These are phyloP conservation scores for Diddensiella transvaalensis DNA, from an alignment of 805 yeast species.

Conservation along the genomic window DNA sequence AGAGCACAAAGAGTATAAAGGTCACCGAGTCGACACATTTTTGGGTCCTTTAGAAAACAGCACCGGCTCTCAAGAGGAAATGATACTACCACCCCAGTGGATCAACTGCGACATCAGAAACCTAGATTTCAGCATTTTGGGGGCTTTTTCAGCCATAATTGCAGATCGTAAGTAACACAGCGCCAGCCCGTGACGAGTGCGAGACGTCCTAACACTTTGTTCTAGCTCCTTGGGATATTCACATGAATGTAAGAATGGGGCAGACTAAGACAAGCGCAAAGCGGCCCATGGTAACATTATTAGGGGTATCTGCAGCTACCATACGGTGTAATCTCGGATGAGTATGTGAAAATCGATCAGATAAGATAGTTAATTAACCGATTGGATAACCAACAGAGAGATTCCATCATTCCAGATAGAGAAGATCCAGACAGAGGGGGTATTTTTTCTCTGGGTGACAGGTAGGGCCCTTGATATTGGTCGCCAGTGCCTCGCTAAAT, in stretches of 20 bases:
- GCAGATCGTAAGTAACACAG: constrained; percentile 56
- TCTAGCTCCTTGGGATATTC: constrained; percentile 86
- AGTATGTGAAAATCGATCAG: constrained; percentile 9
- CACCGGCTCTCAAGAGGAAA: constrained; percentile 3
- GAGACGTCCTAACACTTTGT: constrained; percentile 1
- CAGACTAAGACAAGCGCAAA: too few species aligned
- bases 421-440: constrained; percentile 76
- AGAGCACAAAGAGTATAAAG: background rate
- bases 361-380: background rate
- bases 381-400: constrained; percentile 65
- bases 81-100: constrained; percentile 71
- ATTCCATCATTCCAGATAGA: constrained; percentile 62
- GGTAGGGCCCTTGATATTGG: constrained; percentile 92
- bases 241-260: constrained; percentile 53
- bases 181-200: background rate
- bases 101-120: constrained; percentile 77
- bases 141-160: constrained; percentile 72
- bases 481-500: constrained; percentile 62
- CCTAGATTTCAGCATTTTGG: constrained; percentile 66
- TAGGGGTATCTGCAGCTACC: constrained; percentile 22
- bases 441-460: constrained; percentile 87
- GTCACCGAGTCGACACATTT: constrained; percentile 19
- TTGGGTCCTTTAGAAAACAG: constrained; percentile 12
- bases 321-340: constrained; percentile 22
- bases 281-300: background rate